Base-by-base conservation (phyloP, 768 basidiomycete species). In the Amanita rimosa region DNA sequence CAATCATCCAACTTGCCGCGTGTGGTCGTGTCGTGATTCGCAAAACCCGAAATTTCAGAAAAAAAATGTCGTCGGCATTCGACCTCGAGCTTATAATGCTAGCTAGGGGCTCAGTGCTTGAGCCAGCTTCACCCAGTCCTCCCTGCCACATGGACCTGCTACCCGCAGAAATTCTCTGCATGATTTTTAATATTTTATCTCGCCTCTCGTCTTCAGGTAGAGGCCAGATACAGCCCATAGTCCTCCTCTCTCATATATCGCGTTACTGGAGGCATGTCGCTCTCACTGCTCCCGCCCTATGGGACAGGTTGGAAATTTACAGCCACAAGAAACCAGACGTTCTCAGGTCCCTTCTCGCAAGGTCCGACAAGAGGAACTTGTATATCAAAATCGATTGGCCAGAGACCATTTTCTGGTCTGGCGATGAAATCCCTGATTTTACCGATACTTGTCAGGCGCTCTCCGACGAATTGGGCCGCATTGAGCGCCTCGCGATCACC, bases 251-350 rank as follows among this genome's bases (percentile, higher is more conserved):
- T 1, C 61, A 68, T 36, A 78, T 82, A 6, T 70, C 65, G 59
- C 67, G 62, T 16, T 70, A 67, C 50, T 83, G 80, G 79, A 69
- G 79, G 37, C 50, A 55, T 29, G 67, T 83, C 11, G 75, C 74
- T 1, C 60, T 71, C 14, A 60, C 60, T 16, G 76, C 75, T 10
- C 66, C 78, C 1, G 63, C 66, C 24, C 58, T 83, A 14, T 81
- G 79, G 77, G 33, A 49, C 7, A 43, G 19, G 6, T 11, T 49
- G 40, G 8, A 43, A 5, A 43, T 49, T 43, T 35, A 43, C 40
- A 38, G 40, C 31, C 7, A 42, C 33, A 40, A 41, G 13, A 40
- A 21, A 7, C 48, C 48, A 4, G 40, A 49, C 11, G 41, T 49
- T n/a, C 48, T 49, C 34, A 29, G 48, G n/a, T n/a, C 40, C 11